phyloP scores from a whole-genome alignment of 1,284 basidiomycete genomes.

The Trametes pubescens region DNA sequence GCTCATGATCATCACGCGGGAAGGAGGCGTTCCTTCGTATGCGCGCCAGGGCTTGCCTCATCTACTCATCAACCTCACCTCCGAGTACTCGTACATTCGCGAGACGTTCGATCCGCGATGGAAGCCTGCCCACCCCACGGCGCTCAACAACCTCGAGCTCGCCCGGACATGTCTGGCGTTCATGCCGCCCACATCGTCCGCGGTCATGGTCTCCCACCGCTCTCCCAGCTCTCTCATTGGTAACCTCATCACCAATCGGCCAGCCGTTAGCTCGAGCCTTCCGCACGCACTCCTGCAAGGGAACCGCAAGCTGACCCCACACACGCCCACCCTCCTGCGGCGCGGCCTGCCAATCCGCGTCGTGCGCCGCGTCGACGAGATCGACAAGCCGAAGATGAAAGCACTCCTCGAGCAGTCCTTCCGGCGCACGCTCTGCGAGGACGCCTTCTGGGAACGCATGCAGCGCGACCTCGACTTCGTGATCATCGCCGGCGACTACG shows the following conservation, averaged over 20 bases:
- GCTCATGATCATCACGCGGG: slow-evolving; percentile 97
- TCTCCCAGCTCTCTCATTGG: slow-evolving; percentile 95
- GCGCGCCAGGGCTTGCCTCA: slow-evolving; percentile 95
- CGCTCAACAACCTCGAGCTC: slow-evolving; percentile 89
- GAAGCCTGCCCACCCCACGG: slow-evolving; percentile 83
- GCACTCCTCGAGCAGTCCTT: slow-evolving; percentile 90
- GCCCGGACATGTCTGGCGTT: slow-evolving; percentile 89
- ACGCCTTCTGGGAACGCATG: slow-evolving; percentile 84
- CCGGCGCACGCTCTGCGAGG: slow-evolving; percentile 74
- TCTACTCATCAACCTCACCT: slow-evolving; percentile 93
- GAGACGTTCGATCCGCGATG: slow-evolving; percentile 87
- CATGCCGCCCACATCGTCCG: slow-evolving; percentile 94
- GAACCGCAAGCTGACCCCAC: slow-evolving; percentile 83
- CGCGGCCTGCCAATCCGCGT: slow-evolving; percentile 90
- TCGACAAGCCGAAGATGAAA: slow-evolving; percentile 84
- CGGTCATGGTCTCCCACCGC: slow-evolving; percentile 96
- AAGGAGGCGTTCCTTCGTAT: slow-evolving; percentile 98
- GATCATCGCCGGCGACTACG: slow-evolving; percentile 96
- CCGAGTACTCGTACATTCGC: slow-evolving; percentile 89
- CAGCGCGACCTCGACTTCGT: slow-evolving; percentile 87
- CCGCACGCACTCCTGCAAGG: slow-evolving; percentile 92
- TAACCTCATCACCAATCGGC: slow-evolving; percentile 98
- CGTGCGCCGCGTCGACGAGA: slow-evolving; percentile 65
- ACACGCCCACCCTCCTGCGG: slow-evolving; percentile 94
- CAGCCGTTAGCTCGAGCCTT: slow-evolving; percentile 93